phyloP scores from a whole-genome alignment of 2,329 filamentous ascomycete genomes.

The Helminthosporium solani region DNA sequence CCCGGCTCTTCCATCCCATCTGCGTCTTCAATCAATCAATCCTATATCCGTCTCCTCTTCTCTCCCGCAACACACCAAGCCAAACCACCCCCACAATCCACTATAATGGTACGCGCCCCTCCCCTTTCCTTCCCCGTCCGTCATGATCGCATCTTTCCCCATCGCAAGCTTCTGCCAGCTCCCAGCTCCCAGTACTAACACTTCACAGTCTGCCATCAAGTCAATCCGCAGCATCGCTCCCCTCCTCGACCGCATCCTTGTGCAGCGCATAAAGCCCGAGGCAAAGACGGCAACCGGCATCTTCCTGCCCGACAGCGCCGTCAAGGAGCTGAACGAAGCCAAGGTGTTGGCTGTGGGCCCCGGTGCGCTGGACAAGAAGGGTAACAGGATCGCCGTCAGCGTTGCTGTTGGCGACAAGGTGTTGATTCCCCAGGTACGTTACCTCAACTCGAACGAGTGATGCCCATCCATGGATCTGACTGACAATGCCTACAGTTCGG shows the following conservation, averaged over 20 bases:
- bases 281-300: conserved; percentile 94
- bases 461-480: no score
- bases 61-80: conserved; percentile 4
- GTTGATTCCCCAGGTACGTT: conserved; percentile 86
- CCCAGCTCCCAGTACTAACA: conserved; percentile 8
- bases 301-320: conserved; percentile 93
- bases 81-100: background rate
- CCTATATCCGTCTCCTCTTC: background rate
- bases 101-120: conserved; percentile 15
- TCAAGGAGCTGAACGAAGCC: conserved; percentile 98
- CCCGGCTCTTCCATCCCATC: background rate
- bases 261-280: conserved; percentile 97
- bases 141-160: background rate
- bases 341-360: conserved; percentile 95
- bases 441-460: no score
- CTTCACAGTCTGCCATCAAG: conserved; percentile 65
- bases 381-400: conserved; percentile 81
- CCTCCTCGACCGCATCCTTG: conserved; percentile 95
- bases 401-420: conserved; percentile 86
- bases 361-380: conserved; percentile 81
- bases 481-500: conserved; percentile 65
- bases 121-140: background rate
- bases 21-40: conserved; percentile 1
- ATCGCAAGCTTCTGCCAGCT: background rate
- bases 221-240: conserved; percentile 93